phyloP scores from a whole-genome alignment of 192 early-diverging fungal genomes.

The Podila epicladia region DNA sequence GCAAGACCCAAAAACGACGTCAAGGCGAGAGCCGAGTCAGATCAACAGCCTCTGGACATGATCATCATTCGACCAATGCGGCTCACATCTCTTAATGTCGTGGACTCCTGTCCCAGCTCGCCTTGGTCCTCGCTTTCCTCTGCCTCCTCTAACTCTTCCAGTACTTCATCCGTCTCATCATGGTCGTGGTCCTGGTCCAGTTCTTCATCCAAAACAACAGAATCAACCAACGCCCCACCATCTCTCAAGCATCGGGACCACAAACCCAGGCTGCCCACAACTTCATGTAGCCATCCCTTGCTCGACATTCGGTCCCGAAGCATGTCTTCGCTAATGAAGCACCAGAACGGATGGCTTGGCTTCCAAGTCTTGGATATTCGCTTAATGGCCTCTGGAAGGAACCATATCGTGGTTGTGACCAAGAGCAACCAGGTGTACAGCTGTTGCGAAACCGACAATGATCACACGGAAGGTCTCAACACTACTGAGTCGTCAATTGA shows the following conservation, averaged over 20 bases:
- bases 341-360: constrained; percentile 30
- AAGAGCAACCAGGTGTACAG: constrained; percentile 34
- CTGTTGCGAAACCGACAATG: constrained; percentile 20
- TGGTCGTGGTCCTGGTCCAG: constrained; percentile 33
- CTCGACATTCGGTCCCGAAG: constrained; percentile 30
- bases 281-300: neutral
- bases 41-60: constrained; percentile 14
- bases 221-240: neutral
- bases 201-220: neutral
- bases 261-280: neutral
- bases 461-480: neutral
- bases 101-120: neutral
- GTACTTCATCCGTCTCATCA: constrained; percentile 8
- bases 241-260: neutral
- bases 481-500: constrained; percentile 2
- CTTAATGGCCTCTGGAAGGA: constrained; percentile 20
- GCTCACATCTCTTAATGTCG: neutral
- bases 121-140: constrained; percentile 9
- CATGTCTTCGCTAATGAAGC: constrained; percentile 34
- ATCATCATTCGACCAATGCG: constrained; percentile 22
- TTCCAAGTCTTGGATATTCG: constrained; percentile 24
- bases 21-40: neutral
- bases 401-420: constrained; percentile 36
- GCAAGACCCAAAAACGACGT: neutral
- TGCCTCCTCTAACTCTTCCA: neutral